Conservation (phyloP, 441 rosid species). For the Gossypium davidsonii region DNA sequence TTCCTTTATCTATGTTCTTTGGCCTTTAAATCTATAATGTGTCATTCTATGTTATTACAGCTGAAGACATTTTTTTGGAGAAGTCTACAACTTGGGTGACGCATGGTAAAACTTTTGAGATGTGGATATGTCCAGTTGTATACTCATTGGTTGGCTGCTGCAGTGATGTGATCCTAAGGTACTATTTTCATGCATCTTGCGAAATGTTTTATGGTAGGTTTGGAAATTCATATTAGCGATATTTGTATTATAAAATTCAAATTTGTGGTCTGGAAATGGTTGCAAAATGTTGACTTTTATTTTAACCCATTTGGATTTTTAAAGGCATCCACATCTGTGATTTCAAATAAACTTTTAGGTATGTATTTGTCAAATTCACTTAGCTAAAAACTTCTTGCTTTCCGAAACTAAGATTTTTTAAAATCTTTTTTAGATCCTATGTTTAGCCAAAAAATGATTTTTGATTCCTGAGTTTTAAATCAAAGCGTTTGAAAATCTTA, state of each 20-base stretch:
- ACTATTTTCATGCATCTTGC: constrained; percentile 6
- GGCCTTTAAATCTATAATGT: not conserved
- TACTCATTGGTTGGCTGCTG: constrained; percentile 66
- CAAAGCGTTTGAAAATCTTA: not conserved
- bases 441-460: not conserved
- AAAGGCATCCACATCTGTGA: not conserved
- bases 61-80: constrained; percentile 56
- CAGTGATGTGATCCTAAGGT: constrained; percentile 81
- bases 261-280: not conserved
- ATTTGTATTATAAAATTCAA: not conserved
- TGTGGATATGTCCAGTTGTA: constrained; percentile 90
- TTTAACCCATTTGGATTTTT: not conserved
- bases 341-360: not conserved
- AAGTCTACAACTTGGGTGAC: constrained; percentile 75
- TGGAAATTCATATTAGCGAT: not conserved
- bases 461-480: not conserved
- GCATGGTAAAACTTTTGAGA: constrained; percentile 62
- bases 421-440: not conserved
- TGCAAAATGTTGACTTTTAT: not conserved
- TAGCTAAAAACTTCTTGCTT: not conserved
- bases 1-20: not conserved
- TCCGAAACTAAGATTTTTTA: not conserved
- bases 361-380: not conserved
- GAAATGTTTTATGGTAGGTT: not conserved
- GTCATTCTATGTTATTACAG: constrained; percentile 30